Base-by-base conservation (phyloP, 2,329 filamentous ascomycete genomes). In the Neopestalotiopsis clavispora region DNA sequence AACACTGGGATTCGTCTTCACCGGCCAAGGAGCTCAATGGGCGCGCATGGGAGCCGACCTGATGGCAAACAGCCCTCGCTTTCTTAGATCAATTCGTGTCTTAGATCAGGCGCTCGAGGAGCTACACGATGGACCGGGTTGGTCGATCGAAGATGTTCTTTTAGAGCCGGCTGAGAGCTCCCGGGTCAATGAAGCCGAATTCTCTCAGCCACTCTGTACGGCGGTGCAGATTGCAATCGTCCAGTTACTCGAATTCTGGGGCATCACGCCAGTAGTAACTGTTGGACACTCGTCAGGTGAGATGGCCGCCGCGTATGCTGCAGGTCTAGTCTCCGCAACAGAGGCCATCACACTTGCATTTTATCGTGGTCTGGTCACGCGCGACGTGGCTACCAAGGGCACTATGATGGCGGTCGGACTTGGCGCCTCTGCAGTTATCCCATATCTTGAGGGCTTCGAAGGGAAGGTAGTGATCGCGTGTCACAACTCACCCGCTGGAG, bases 401-500 rank as follows among this genome's bases (percentile, higher is more conserved):
- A 70, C 77, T 14, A 80, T 80, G 78, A 59, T 79, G 62, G 76
- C 78, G 4, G 78, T 79, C 2, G 77, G 78, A 0, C 67, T 79
- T 1, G 75, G 75, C 14, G 71, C 69, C 10, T 66, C 72, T 1
- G 74, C 75, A 1, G 74, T 77, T 5, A 34, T 68, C 10, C 62
- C 68, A 12, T 74, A 73, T 49, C 65, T 76, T 58, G 77, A 84
- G 69, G 82, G 81, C 49, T 77, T 75, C 17, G 80, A 85, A 0
- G 78, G 78, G 2, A 78, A 80, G 63, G 75, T 79, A 9, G 76
- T 79, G 69, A 76, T 84, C 20, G 73, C 78, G 23, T 80, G 78
- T 60, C 81, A 83, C 4, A 79, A 82, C 59, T 82, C 85, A 3
- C 69, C 76, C 2, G 76, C 82, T n/a, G 84, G 86, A 70, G 83